Percentiles rank a stretch among this genome's conserved stretches.
phyloP scores from a whole-genome alignment of 495 filamentous ascomycete species.

The Xylaria nigripes region DNA sequence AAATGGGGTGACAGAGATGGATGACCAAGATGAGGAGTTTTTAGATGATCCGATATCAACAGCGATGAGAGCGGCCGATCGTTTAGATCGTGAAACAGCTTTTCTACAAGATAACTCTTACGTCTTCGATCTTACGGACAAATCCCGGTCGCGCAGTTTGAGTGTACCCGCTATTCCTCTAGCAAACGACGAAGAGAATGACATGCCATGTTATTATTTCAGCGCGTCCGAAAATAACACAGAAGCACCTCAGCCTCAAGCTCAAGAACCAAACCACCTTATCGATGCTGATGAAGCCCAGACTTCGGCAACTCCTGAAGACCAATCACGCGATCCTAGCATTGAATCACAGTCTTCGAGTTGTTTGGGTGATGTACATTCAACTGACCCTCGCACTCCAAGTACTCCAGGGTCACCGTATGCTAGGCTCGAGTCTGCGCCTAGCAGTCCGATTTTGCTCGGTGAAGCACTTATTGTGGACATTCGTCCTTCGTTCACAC shows the following conservation, averaged over 20 bases:
- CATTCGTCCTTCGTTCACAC: conserved; percentile 11
- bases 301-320: not conserved
- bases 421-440: conserved; percentile 9
- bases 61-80: conserved; percentile 45
- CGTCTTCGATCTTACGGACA: conserved; percentile 30
- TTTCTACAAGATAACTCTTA: conserved; percentile 32
- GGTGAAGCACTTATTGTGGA: conserved; percentile 19
- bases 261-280: conserved; percentile 2
- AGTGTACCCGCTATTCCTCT: conserved; percentile 27
- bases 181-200: conserved; percentile 20
- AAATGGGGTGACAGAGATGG: not conserved
- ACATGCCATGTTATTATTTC: conserved; percentile 24
- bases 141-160: conserved; percentile 25
- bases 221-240: conserved; percentile 12
- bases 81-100: conserved; percentile 40
- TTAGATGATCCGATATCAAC: conserved; percentile 31
- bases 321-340: conserved; percentile 3
- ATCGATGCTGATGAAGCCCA: not conserved
- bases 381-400: conserved; percentile 5
- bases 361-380: not conserved
- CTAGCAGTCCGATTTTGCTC: conserved; percentile 16
- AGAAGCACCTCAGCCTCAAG: not conserved
- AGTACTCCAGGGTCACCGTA: conserved; percentile 7
- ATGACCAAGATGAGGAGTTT: conserved; percentile 4
- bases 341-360: not conserved